Evolutionary conservation across 1,139 yeast genomes (phyloP).

Genomic region (Yamadazyma spencermartinsiae): DNA sequence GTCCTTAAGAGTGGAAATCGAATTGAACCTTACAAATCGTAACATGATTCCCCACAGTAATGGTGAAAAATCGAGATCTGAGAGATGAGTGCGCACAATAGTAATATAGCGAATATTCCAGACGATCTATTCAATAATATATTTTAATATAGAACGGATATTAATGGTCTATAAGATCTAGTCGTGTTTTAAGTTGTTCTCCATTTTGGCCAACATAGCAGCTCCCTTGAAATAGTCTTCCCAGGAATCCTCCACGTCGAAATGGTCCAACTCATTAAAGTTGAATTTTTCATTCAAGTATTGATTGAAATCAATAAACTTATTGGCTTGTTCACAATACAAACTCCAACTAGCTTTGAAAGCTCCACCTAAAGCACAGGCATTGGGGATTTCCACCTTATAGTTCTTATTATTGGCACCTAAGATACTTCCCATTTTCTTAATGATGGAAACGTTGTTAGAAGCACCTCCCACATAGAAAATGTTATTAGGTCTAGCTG

Average conservation of each 20-base stretch:
- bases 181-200: slow-evolving; percentile 29
- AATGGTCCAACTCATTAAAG: slow-evolving; percentile 47
- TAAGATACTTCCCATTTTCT: slow-evolving; percentile 67
- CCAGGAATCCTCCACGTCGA: slow-evolving; percentile 48
- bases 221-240: slow-evolving; percentile 49
- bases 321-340: slow-evolving; percentile 33
- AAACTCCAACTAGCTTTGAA: slow-evolving; percentile 78
- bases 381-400: slow-evolving; percentile 78
- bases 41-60: slow-evolving; percentile 9
- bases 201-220: slow-evolving; percentile 53
- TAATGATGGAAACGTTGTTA: slow-evolving; percentile 64
- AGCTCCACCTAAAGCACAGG: slow-evolving; percentile 96
- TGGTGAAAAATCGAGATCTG: background rate
- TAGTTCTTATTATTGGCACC: slow-evolving; percentile 66
- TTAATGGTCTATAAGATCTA: slow-evolving; percentile 3
- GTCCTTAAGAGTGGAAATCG: slow-evolving; percentile 11
- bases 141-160: background rate
- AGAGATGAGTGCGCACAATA: too few species aligned
- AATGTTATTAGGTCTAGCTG: slow-evolving; percentile 65
- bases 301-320: slow-evolving; percentile 42
- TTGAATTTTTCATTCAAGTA: slow-evolving; percentile 47
- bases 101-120: too few species aligned
- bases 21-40: slow-evolving; percentile 14
- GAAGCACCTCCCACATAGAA: slow-evolving; percentile 91
- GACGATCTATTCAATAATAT: background rate